Conservation (phyloP, 179 eudicot genomes). For the Vitellaria paradoxa region DNA sequence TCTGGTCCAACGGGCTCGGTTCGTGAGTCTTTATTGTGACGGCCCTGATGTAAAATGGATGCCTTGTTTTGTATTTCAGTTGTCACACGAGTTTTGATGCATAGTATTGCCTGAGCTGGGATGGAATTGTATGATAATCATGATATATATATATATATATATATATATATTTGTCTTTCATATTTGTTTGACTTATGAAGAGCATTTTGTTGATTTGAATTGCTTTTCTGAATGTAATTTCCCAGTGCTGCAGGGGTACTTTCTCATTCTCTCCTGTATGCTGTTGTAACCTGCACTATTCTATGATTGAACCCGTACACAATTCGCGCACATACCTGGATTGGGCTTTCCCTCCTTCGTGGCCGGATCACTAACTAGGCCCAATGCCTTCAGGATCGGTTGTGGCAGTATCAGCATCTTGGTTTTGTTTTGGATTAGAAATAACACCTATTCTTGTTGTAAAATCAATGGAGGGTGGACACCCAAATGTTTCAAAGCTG, state of each 20-base stretch:
- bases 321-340: too few species aligned
- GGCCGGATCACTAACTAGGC: too few species aligned
- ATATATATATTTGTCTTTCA: background rate
- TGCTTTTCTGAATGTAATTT: background rate
- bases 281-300: too few species aligned
- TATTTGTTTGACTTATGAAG: background rate
- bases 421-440: conserved; percentile 14
- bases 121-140: background rate
- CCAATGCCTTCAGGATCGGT: too few species aligned
- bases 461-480: conserved; percentile 17
- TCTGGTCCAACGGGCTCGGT: too few species aligned
- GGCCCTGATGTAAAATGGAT: too few species aligned
- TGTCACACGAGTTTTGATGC: background rate
- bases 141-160: background rate
- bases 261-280: conserved; percentile 31
- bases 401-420: conserved; percentile 34
- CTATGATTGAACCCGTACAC: too few species aligned
- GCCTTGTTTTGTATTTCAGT: too few species aligned
- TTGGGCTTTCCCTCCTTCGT: too few species aligned
- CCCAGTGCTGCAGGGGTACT: conserved; percentile 30
- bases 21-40: too few species aligned
- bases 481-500: conserved; percentile 27
- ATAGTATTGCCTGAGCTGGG: background rate
- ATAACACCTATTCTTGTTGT: conserved; percentile 20
- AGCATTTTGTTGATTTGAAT: background rate